Conservation (phyloP, 768 basidiomycete species). For the Boletus coccyginus region DNA sequence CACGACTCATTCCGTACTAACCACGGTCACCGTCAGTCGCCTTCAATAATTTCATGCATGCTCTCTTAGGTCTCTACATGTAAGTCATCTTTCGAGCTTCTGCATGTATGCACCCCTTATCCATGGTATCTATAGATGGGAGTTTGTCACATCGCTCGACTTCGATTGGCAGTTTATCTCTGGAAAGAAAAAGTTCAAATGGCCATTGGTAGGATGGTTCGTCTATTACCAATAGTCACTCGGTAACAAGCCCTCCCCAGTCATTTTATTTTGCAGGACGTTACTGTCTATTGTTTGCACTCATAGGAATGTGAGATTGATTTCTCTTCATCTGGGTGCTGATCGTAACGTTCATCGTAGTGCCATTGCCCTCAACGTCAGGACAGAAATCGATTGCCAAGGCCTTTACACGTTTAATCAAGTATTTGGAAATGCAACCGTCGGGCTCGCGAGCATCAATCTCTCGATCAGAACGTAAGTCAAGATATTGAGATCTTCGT, state of each 20-base stretch:
- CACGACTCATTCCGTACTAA: slow-evolving; percentile 5
- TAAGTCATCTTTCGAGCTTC: slow-evolving; percentile 26
- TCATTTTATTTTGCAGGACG: slow-evolving; percentile 69
- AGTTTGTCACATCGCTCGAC: slow-evolving; percentile 57
- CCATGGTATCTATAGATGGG: slow-evolving; percentile 47
- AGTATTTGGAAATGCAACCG: slow-evolving; percentile 61
- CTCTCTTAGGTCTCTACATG: slow-evolving; percentile 59
- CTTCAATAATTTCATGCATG: slow-evolving; percentile 57
- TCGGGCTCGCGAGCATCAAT: slow-evolving; percentile 71
- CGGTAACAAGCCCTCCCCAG: slow-evolving; percentile 30
- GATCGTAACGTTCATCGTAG: slow-evolving; percentile 30
- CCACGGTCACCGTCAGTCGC: slow-evolving; percentile 14
- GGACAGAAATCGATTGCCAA: slow-evolving; percentile 60
- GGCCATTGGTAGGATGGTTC: slow-evolving; percentile 55
- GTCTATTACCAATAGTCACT: not conserved
- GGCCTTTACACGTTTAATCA: slow-evolving; percentile 67
- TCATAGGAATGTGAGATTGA: slow-evolving; percentile 63
- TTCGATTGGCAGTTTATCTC: slow-evolving; percentile 66
- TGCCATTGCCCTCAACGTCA: slow-evolving; percentile 57
- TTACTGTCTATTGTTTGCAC: slow-evolving; percentile 60
- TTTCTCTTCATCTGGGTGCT: not conserved
- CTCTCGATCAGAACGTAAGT: slow-evolving; percentile 65
- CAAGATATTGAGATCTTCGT: not conserved
- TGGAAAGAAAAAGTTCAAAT: slow-evolving; percentile 55
- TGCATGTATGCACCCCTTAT: slow-evolving; percentile 8